Base-by-base conservation (phyloP, 768 basidiomycete species). In the Tulasnella sp. region DNA sequence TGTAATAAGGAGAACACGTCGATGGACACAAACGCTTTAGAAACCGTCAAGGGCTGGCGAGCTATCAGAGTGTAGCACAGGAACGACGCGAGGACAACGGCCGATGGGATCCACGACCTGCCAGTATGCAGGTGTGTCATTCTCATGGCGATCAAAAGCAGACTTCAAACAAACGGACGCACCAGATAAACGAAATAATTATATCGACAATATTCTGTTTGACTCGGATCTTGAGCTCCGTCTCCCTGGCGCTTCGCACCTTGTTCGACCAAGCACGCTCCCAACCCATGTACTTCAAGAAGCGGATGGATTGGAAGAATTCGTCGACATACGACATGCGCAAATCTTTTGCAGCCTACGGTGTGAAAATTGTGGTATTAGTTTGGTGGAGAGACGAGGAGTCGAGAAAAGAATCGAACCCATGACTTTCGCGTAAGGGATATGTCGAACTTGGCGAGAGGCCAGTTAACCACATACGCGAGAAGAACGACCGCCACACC, bases 1-100 rank as follows among this genome's bases (percentile, higher is more conserved):
- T 93, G 91, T 4, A 95, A 86, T 84, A 93, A 90, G 1, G 90
- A 88, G 86, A 96, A 95, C 28, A 95, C 87, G 1, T 93, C 91
- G 31, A 96, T 89, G 0, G 94, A 89, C 0, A 94, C 94, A 86
- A 96, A 96, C 0, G 94, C 94, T 81, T 92, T 92, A 0, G 93
- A 91, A 4, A 95, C 93, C 0, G 94, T 95, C 28, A 96, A 85
- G 34, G 88, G 89, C 81, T 93, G 84, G 22, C 89, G 88, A 8
- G 91, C 93, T 64, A 94, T 86, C 28, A 93, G 85, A 11, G 94
- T 93, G 82, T 92, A 93, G 83, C 83, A 91, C 60, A 92, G 86
- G 84, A 93, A 93, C 2, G 91, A 89, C 5, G 87, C 86, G 16
- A 93, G 87, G 16, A 92, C 90, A 11, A 91, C 92, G 2, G 91